phyloP scores from a whole-genome alignment of 352 stramenopile species.

The Phytophthora capsici region DNA sequence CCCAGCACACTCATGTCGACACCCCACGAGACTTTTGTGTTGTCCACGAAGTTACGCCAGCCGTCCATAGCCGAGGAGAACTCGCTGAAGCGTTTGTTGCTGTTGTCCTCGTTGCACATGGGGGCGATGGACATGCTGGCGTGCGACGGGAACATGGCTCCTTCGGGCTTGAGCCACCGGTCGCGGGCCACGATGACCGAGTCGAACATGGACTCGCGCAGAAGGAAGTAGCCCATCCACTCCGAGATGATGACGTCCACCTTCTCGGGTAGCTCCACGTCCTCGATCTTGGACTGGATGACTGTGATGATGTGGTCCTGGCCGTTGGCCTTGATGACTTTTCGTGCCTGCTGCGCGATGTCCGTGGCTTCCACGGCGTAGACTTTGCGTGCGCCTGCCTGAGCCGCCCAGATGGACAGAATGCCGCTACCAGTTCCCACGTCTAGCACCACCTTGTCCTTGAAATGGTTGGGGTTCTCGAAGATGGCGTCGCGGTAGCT shows the following conservation, averaged over 20 bases:
- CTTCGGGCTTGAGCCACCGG: conserved; percentile 96
- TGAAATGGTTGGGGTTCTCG: conserved; percentile 97
- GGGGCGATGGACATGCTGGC: conserved; percentile 98
- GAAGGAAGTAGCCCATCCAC: conserved; percentile 99
- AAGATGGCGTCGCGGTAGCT: conserved; percentile 99
- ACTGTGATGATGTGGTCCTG: conserved; percentile 98
- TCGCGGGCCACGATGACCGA: conserved; percentile 97
- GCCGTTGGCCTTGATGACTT: conserved; percentile 96
- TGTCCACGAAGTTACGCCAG: conserved; percentile 89
- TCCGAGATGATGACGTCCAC: conserved; percentile 99
- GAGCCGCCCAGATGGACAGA: conserved; percentile 97
- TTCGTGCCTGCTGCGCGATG: conserved; percentile 96
- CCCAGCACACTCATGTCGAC: conserved; percentile 97
- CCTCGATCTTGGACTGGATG: conserved; percentile 98
- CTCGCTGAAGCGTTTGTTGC: conserved; percentile 85
- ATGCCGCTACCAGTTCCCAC: conserved; percentile 99
- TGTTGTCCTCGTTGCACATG: conserved; percentile 94
- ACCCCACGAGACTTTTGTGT: conserved; percentile 95
- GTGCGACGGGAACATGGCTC: conserved; percentile 98
- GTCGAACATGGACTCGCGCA: conserved; percentile 99
- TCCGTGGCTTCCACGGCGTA: conserved; percentile 98
- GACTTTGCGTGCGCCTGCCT: conserved; percentile 98
- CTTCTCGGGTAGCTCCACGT: conserved; percentile 96
- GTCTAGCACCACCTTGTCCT: conserved; percentile 99
- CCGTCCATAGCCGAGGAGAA: conserved; percentile 88